Base-by-base conservation (phyloP, 495 filamentous ascomycete genomes). In the Annulohypoxylon stygium region DNA sequence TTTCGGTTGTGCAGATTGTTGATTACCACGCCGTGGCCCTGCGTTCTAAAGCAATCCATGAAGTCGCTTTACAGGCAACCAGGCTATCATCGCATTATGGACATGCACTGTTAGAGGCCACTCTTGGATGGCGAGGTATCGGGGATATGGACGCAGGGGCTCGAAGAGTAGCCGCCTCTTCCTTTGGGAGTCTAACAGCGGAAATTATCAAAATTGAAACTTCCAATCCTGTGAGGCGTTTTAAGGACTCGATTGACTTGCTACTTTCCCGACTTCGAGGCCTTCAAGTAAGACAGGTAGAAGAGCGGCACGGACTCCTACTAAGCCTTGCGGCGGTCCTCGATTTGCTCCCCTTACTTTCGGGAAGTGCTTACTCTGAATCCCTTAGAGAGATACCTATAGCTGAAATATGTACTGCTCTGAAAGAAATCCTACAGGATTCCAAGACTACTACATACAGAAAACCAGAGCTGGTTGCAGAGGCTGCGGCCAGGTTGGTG, bases 21-120 rank as follows among this genome's bases (percentile, higher is more conserved):
- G 96, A 98, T 75, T 98, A 97, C 75, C 93, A 97, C 76, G 90
- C 93, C 16, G 94, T 99, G 37, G 94, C 95, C 2, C 87, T 94
- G 9, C 88, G 94, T n/a, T 90, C 91, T 18, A 87, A 92, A 54
- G 95, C 95, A 3, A 90, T 97, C 74, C 84, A 87, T 41, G 87
- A 93, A 55, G 92, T 98, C 50, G 90, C 91, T 2, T 76, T 89
- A 34, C 84, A 87, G 45, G 92, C 90, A 0, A 90, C 90, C 2
- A 82, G 81, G 54, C 80, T 98, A 7, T 87, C 88, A 59, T 74
- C 79, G 1, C 82, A 86, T 33, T 98, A 98, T 67, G 93, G 92
- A 81, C 81, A 85, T 30, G 90, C 90, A 2, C 78, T 97, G 7
- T 75, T 93, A 20, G 84, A 90, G 30, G 91, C 88, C 1, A 82